phyloP scores from a whole-genome alignment of 2,329 filamentous ascomycete species.

The Epichloe typhina region DNA sequence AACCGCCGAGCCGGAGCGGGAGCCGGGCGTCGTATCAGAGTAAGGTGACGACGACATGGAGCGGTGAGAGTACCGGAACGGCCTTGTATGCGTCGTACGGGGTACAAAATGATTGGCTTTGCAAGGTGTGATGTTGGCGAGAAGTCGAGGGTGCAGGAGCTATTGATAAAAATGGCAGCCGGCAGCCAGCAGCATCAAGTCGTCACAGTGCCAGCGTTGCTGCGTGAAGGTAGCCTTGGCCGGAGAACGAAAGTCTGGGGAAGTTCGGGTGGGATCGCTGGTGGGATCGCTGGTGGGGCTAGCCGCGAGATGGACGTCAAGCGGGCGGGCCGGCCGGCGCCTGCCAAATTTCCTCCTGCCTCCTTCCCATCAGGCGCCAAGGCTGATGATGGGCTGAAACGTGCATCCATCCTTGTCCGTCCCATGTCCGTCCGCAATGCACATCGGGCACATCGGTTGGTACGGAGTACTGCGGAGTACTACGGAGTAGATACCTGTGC shows the following conservation, averaged over 20 bases:
- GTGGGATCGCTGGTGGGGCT: no score
- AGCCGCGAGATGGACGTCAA: neutral
- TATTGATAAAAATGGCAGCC: neutral
- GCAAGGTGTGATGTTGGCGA: neutral
- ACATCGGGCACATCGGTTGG: neutral
- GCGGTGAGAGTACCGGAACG: neutral
- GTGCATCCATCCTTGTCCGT: neutral
- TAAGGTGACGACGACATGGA: conserved; percentile 13
- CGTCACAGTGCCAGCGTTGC: neutral
- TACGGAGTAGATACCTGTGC: no score
- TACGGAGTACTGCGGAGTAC: no score
- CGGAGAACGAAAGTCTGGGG: neutral
- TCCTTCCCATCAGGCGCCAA: neutral
- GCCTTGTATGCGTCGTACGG: neutral
- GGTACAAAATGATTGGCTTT: neutral
- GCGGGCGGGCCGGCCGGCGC: neutral
- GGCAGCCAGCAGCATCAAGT: neutral
- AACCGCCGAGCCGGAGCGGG: conserved; percentile 14
- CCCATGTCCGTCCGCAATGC: neutral
- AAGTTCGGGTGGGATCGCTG: neutral
- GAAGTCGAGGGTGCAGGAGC: neutral
- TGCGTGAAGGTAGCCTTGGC: neutral
- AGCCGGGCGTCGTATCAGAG: conserved; percentile 13
- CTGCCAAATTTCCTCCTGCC: neutral
- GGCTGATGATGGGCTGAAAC: neutral